Conservation (phyloP, 352 stramenopile species). For the Pythium pyrilobum region DNA sequence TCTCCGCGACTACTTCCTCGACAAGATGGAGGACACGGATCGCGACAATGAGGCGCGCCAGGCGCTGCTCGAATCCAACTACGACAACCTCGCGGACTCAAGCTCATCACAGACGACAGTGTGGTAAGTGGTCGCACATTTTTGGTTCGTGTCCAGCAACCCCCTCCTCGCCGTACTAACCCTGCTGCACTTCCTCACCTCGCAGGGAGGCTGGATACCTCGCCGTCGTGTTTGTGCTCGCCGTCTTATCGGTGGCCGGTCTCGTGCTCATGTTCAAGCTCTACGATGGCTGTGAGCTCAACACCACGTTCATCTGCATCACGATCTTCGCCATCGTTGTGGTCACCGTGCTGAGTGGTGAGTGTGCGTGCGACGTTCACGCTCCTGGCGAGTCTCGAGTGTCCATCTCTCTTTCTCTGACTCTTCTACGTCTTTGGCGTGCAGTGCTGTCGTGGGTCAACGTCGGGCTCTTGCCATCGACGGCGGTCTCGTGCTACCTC, state of each 20-base stretch:
- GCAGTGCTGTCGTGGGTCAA: slow-evolving; percentile 55
- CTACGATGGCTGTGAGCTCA: slow-evolving; percentile 47
- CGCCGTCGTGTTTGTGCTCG: slow-evolving; percentile 33
- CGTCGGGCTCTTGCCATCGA: slow-evolving; percentile 51
- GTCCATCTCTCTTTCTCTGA: background rate
- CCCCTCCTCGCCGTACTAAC: too few species aligned
- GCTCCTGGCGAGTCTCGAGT: background rate
- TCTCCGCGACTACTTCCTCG: slow-evolving; percentile 54
- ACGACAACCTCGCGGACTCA: slow-evolving; percentile 5
- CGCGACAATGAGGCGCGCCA: slow-evolving; percentile 45
- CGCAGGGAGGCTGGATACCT: slow-evolving; percentile 55
- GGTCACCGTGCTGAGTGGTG: slow-evolving; percentile 53
- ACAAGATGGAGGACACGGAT: slow-evolving; percentile 63
- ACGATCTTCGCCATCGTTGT: slow-evolving; percentile 41
- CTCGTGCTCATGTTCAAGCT: slow-evolving; percentile 51
- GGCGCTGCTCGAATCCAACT: slow-evolving; percentile 37
- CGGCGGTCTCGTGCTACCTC: slow-evolving; percentile 50
- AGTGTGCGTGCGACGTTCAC: background rate
- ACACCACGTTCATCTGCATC: slow-evolving; percentile 52
- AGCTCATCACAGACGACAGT: slow-evolving; percentile 14
- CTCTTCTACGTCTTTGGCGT: background rate
- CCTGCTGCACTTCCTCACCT: too few species aligned
- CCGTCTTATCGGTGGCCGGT: slow-evolving; percentile 25
- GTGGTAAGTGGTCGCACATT: too few species aligned
- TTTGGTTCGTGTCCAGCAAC: too few species aligned